Evolutionary conservation across 2,329 filamentous ascomycete species (phyloP).

Genomic region (Aquanectria penicillioides): DNA sequence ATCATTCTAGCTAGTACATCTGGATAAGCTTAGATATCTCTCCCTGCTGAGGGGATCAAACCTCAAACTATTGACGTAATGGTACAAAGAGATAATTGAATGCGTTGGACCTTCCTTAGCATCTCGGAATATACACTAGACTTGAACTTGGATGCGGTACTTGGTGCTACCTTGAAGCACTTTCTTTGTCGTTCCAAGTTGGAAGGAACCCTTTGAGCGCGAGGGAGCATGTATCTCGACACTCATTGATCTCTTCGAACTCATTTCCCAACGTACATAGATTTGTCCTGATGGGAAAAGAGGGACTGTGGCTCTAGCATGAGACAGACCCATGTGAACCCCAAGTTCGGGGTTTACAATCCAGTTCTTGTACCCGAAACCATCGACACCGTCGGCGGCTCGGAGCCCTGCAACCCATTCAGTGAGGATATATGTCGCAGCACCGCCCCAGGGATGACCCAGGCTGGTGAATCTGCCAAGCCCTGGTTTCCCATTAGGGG

Average conservation of each 20-base stretch:
- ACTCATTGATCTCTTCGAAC: neutral
- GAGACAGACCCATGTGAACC: neutral
- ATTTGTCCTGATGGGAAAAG: neutral
- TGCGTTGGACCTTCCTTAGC: no score
- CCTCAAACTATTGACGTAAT: no score
- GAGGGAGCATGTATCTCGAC: neutral
- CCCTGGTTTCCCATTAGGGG: neutral
- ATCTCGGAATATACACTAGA: neutral
- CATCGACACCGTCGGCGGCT: neutral
- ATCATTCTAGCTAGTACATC: no score
- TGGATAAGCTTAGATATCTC: no score
- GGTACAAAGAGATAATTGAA: no score
- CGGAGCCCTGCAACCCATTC: slow-evolving; percentile 11
- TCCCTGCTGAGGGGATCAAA: no score
- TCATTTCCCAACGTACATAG: neutral
- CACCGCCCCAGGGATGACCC: slow-evolving; percentile 12
- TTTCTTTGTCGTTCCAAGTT: neutral
- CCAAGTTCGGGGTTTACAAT: slow-evolving; percentile 3
- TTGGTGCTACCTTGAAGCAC: neutral
- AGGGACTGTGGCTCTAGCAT: neutral
- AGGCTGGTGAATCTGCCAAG: slow-evolving; percentile 1
- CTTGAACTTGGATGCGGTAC: neutral
- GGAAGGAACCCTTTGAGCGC: neutral
- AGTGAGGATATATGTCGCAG: slow-evolving; percentile 11
- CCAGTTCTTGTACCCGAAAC: slow-evolving; percentile 13